Conservation (phyloP, 2,329 filamentous ascomycete genomes). For the Diplocarpon mali region DNA sequence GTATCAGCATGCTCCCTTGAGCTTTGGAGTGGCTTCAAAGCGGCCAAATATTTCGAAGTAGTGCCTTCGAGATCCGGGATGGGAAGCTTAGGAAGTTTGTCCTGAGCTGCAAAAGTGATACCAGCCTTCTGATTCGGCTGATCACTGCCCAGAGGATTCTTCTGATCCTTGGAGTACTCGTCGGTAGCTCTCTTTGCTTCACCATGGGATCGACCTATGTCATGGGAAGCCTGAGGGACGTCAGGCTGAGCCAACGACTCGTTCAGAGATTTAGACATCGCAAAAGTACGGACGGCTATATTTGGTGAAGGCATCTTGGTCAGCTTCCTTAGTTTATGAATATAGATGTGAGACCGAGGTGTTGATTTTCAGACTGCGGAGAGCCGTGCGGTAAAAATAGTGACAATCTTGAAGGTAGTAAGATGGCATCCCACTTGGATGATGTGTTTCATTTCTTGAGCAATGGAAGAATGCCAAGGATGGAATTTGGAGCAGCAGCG, state of each 20-base stretch:
- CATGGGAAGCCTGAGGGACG: conserved; percentile 13
- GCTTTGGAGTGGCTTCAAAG: conserved; percentile 71
- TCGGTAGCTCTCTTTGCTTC: conserved; percentile 42
- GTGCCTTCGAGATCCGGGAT: conserved; percentile 79
- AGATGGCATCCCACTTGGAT: conserved; percentile 49
- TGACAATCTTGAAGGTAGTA: conserved; percentile 82
- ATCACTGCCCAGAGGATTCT: conserved; percentile 35
- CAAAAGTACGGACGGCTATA: conserved; percentile 60
- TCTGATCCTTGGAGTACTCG: conserved; percentile 35
- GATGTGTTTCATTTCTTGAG: not conserved
- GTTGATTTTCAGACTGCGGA: conserved; percentile 75
- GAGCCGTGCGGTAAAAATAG: conserved; percentile 83
- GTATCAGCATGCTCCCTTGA: conserved; percentile 76
- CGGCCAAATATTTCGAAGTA: conserved; percentile 67
- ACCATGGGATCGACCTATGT: conserved; percentile 32
- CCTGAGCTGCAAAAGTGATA: conserved; percentile 82
- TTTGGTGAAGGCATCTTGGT: conserved; percentile 46
- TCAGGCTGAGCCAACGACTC: conserved; percentile 46
- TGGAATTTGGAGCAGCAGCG: conserved; percentile 4
- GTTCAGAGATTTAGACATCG: conserved; percentile 60
- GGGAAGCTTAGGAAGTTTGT: conserved; percentile 80
- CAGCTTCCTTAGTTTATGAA: conserved; percentile 40
- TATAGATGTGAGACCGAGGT: conserved; percentile 70
- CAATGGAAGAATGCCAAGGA: not conserved
- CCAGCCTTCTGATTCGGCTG: conserved; percentile 44